Evolutionary conservation across 176 grass and related monocot genomes (phyloP), one percentile per base, ranked within the genome.

Genomic region (Rhynchospora breviuscula): DNA sequence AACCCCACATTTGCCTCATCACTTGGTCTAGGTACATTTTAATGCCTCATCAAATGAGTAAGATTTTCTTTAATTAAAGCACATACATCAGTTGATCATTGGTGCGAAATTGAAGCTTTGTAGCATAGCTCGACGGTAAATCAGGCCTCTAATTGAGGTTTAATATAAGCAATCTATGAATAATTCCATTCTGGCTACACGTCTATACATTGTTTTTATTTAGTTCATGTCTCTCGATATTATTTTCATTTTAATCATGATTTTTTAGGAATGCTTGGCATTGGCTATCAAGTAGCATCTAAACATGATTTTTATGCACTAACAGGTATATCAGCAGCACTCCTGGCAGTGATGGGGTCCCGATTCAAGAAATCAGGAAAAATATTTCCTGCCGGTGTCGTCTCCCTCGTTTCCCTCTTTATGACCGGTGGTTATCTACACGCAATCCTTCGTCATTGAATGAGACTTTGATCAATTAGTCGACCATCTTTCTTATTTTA

Each of bases 281-380:
- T 29, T 29, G 26, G 26, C 26, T 29, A 29, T 29, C 26, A 29
- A 29, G 26, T 29, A 29, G 26, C 26, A 29, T 29, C 1, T 29
- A 1, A 29, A 63, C 17, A 81, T 29, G 10, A 15, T 31, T 57
- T 81, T 48, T 0, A 63, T 59, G 1, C 71, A 56, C 47, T 29
- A 22, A 35, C 12, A 97, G 94, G 91, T 71, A 84, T 97, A 85
- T 87, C 94, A 0, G 94, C 71, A 3, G 94, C 94, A 0, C 89
- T 97, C 8, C 35, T 93, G 65, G 79, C 84, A 13, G 87, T 93
- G 19, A 97, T 93, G 94, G 91, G 91, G 17, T 90, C 94, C 17
- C 91, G 94, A 63, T 97, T 97, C 85, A 97, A 90, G 85, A 93
- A 93, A 57, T 97, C 94, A 0, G 57, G 89, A 19, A 97, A 93